Conservation (phyloP, 1,284 basidiomycete species). For the Papiliotrema laurentii region DNA sequence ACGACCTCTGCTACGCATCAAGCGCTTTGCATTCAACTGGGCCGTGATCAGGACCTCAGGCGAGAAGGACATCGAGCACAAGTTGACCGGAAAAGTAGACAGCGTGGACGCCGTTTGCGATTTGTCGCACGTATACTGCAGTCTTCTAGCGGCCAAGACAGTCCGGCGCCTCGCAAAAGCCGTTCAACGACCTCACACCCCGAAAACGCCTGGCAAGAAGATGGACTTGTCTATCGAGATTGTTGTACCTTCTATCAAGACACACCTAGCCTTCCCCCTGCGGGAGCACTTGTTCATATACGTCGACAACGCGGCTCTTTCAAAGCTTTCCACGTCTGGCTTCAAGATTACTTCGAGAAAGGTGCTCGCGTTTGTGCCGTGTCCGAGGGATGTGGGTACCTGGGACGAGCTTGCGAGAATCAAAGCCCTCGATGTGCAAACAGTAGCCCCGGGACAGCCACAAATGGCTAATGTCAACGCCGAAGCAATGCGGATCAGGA, state of each 20-base stretch:
- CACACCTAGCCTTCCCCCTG: conserved; percentile 42
- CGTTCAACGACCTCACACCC: conserved; percentile 15
- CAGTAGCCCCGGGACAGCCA: conserved; percentile 13
- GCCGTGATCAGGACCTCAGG: conserved; percentile 14
- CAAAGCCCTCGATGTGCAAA: conserved; percentile 56
- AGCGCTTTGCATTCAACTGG: conserved; percentile 29
- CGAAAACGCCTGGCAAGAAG: conserved; percentile 5
- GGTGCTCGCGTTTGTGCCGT: conserved; percentile 51
- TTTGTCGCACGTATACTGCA: conserved; percentile 69
- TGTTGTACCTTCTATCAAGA: conserved; percentile 25
- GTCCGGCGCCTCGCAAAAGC: conserved; percentile 12
- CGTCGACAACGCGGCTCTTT: conserved; percentile 21
- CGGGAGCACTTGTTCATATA: conserved; percentile 38
- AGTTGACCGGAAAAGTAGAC: conserved; percentile 25
- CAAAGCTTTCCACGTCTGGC: conserved; percentile 15
- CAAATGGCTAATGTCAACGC: conserved; percentile 42
- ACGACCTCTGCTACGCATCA: conserved; percentile 42
- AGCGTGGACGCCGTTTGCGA: conserved; percentile 53
- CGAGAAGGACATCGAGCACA: conserved; percentile 15
- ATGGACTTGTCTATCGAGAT: conserved; percentile 33
- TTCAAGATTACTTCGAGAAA: conserved; percentile 40
- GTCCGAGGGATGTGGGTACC: conserved; percentile 41
- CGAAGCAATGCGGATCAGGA: conserved; percentile 65
- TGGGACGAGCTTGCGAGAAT: conserved; percentile 80
- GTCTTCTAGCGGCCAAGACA: conserved; percentile 61